Evolutionary conservation across 768 basidiomycete genomes (phyloP).

Genomic region (Lactifluus piperatus): DNA sequence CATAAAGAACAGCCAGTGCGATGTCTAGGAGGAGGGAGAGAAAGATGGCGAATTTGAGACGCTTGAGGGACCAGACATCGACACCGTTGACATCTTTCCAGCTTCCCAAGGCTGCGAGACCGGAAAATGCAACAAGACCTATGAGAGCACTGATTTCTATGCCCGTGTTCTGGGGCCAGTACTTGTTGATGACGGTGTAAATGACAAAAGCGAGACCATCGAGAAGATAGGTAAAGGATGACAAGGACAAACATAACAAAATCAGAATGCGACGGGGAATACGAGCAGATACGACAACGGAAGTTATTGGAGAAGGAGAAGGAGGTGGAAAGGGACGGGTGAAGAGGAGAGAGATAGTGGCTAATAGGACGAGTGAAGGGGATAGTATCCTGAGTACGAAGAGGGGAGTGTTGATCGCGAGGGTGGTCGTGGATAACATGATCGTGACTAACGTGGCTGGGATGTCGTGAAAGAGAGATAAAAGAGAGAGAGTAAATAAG

Average conservation of each 20-base stretch:
- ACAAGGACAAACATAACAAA: slow-evolving; percentile 57
- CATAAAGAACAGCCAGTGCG: slow-evolving; percentile 47
- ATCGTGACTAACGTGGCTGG: slow-evolving; percentile 8
- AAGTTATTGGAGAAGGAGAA: slow-evolving; percentile 56
- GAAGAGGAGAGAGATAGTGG: slow-evolving; percentile 51
- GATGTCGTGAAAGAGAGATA: slow-evolving; percentile 4
- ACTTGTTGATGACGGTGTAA: slow-evolving; percentile 51
- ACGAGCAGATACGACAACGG: slow-evolving; percentile 64
- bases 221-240: slow-evolving; percentile 62
- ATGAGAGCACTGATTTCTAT: slow-evolving; percentile 59
- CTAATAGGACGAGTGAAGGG: slow-evolving; percentile 54
- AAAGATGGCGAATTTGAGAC: slow-evolving; percentile 47
- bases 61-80: slow-evolving; percentile 54
- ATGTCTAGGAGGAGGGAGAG: slow-evolving; percentile 52
- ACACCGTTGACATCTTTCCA: slow-evolving; percentile 72
- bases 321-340: slow-evolving; percentile 37
- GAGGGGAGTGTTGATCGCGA: slow-evolving; percentile 31
- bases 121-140: slow-evolving; percentile 61
- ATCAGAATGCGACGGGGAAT: slow-evolving; percentile 73
- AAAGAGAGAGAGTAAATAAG: background rate
- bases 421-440: slow-evolving; percentile 7
- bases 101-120: slow-evolving; percentile 64
- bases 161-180: slow-evolving; percentile 57
- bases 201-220: slow-evolving; percentile 71
- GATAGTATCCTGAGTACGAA: slow-evolving; percentile 57